Percentiles rank a stretch among this genome's conserved stretches.
Conservation (phyloP, 352 stramenopile species). For the Plasmopara muralis region DNA sequence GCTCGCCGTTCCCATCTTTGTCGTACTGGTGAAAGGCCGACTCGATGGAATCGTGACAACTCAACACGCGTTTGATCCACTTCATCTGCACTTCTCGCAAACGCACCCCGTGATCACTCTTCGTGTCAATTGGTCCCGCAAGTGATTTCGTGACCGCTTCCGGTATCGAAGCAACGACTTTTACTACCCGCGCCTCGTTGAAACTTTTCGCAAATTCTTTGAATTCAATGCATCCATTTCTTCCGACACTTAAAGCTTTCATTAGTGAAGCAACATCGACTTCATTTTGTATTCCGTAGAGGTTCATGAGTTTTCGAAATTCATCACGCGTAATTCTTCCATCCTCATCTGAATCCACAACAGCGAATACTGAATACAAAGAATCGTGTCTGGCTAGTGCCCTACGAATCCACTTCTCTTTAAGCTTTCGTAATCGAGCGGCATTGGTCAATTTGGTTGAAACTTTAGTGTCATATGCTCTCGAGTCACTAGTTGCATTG, state of each 20-base stretch:
- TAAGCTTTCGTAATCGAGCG: slow-evolving; percentile 23
- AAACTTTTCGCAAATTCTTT: slow-evolving; percentile 66
- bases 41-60: slow-evolving; percentile 53
- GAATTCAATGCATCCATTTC: slow-evolving; percentile 44
- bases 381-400: slow-evolving; percentile 30
- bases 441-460: slow-evolving; percentile 10
- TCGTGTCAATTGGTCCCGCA: slow-evolving; percentile 14
- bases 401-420: slow-evolving; percentile 45
- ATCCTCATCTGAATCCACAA: slow-evolving; percentile 39
- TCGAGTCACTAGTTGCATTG: neutral
- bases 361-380: slow-evolving; percentile 31
- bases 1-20: slow-evolving; percentile 32
- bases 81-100: slow-evolving; percentile 49
- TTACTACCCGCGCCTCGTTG: slow-evolving; percentile 25
- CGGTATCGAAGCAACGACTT: slow-evolving; percentile 3
- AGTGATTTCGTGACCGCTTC: slow-evolving; percentile 7
- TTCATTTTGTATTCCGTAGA: slow-evolving; percentile 40
- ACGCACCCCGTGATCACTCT: slow-evolving; percentile 21
- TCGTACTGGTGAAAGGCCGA: slow-evolving; percentile 64
- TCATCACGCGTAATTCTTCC: slow-evolving; percentile 39
- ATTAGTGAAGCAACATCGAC: slow-evolving; percentile 42
- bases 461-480: slow-evolving; percentile 1
- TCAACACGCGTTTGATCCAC: slow-evolving; percentile 54
- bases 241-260: slow-evolving; percentile 37
- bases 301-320: slow-evolving; percentile 37